Base-by-base conservation (phyloP, 768 basidiomycete species). In the Termitomyces sp. region DNA sequence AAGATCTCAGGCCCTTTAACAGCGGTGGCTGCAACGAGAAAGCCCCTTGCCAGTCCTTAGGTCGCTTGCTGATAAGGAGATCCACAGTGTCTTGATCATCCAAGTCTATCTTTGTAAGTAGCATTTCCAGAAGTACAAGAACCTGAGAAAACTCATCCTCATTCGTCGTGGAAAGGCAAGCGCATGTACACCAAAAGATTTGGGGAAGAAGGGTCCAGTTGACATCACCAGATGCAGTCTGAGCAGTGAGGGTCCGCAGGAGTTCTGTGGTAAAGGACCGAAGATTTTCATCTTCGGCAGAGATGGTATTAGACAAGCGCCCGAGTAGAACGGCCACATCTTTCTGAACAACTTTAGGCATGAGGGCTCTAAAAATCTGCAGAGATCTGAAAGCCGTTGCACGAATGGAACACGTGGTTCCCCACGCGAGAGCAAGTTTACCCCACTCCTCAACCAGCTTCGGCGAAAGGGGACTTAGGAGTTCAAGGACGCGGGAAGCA, bases 341-440 rank as follows among this genome's bases (percentile, higher is more conserved):
- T 8, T 78, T 72, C 56, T 86, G 82, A 53, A 83, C 85, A 41
- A 92, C 79, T 28, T 80, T 76, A 0, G 92, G 88, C 66, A 85
- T 82, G 22, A 97, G 75, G 1, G 88, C 83, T 38, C 92, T 86
- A 72, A 92, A 94, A n/a, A 94, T 77, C 68, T 97, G 94, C 58
- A 97, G 76, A 10, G 94, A 95, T 33, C 94, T 82, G 72, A 90
- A 92, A 3, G 95, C 93, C 20, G 86, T 85, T 40, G 86, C 84
- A 48, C 92, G 85, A 60, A 93, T 92, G 16, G 91, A 88, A 65
- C 93, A 96, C 2, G 87, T 79, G 13, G 92, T 94, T 4, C 92
- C 88, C 87, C 95, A 97, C 30, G 78, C 73, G 57, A 97, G 72
- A 10, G 91, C 89, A 32, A 94, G 62, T 3, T 86, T 86, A 6